phyloP scores from a whole-genome alignment of 495 filamentous ascomycete species.

The Xylaria castorea region DNA sequence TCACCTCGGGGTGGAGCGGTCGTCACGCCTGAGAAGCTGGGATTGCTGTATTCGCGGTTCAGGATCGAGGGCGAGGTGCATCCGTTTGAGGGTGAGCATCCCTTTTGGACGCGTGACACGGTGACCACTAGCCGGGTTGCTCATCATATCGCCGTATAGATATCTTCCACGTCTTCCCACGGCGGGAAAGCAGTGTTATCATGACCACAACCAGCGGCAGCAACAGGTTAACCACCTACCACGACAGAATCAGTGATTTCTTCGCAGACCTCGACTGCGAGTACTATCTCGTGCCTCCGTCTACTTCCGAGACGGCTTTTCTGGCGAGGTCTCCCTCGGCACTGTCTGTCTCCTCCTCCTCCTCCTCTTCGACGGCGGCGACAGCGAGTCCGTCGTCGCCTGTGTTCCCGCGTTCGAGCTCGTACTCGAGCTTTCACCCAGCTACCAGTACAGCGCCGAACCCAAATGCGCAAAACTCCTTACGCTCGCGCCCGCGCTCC shows the following conservation, averaged over 20 bases:
- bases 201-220: conserved; percentile 33
- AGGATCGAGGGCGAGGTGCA: conserved; percentile 64
- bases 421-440: conserved; percentile 21
- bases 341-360: conserved; percentile 7
- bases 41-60: conserved; percentile 75
- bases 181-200: conserved; percentile 19
- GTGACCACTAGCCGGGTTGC: neutral
- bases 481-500: conserved; percentile 43
- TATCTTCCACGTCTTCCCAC: conserved; percentile 50
- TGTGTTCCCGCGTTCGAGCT: conserved; percentile 22
- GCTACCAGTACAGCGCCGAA: neutral
- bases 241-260: conserved; percentile 63
- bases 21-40: conserved; percentile 82
- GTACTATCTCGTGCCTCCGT: conserved; percentile 78
- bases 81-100: conserved; percentile 45
- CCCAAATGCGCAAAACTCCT: neutral
- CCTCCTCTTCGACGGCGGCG: conserved; percentile 2
- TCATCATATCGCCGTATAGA: conserved; percentile 37
- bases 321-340: conserved; percentile 6
- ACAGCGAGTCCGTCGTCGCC: conserved; percentile 11
- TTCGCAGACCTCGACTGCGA: conserved; percentile 79
- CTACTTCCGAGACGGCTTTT: conserved; percentile 3
- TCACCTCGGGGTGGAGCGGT: conserved; percentile 59
- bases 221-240: conserved; percentile 22
- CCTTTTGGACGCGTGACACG: neutral